A percentile compares a stretch with the other conserved stretches of the same genome.
phyloP scores from a whole-genome alignment of 768 basidiomycete species.

The Kwoniella sp. region DNA sequence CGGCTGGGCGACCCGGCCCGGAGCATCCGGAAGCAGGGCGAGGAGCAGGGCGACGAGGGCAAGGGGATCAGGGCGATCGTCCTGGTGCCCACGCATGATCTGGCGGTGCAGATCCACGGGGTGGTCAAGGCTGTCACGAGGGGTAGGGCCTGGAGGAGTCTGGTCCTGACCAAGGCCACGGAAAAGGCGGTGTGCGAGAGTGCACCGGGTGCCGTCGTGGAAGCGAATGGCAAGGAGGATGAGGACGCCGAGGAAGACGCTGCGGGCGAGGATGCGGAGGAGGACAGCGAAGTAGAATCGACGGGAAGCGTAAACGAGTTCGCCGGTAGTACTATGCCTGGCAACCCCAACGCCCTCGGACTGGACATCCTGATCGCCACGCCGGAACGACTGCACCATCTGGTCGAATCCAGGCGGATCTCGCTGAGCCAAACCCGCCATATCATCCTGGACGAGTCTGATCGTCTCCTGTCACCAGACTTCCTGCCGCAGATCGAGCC shows the following conservation, averaged over 20 bases:
- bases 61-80: constrained; percentile 71
- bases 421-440: constrained; percentile 65
- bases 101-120: constrained; percentile 92
- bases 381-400: constrained; percentile 78
- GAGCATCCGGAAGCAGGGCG: constrained; percentile 34
- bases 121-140: constrained; percentile 74
- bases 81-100: constrained; percentile 85
- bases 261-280: constrained; percentile 59
- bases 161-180: constrained; percentile 84
- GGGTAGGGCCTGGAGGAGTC: constrained; percentile 65
- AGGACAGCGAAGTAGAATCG: constrained; percentile 4
- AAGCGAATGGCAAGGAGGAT: constrained; percentile 56
- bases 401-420: constrained; percentile 62
- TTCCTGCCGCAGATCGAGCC: constrained; percentile 86
- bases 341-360: constrained; percentile 44
- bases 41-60: constrained; percentile 48
- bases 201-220: constrained; percentile 17
- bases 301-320: constrained; percentile 17
- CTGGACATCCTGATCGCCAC: constrained; percentile 85
- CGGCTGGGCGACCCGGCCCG: constrained; percentile 38
- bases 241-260: constrained; percentile 55
- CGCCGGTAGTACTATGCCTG: neutral
- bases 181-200: constrained; percentile 61
- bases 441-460: constrained; percentile 83
- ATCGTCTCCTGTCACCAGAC: constrained; percentile 81